Conservation (phyloP, 352 stramenopile species). For the Globisporangium camurandrum region DNA sequence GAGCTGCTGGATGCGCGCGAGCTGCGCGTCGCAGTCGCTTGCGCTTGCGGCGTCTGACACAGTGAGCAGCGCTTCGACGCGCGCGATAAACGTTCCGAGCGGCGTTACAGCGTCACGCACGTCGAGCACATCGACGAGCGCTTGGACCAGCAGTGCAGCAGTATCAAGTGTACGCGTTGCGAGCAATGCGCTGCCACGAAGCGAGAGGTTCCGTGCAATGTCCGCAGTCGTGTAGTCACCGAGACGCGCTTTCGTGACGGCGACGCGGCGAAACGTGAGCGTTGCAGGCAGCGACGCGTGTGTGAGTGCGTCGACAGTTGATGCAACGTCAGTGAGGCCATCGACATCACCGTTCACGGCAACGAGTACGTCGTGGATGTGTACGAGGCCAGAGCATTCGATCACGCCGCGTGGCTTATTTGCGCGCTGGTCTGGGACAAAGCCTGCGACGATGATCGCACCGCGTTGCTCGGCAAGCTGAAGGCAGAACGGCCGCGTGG, state of each 20-base stretch:
- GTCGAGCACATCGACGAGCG: slow-evolving; percentile 41
- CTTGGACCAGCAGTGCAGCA: slow-evolving; percentile 43
- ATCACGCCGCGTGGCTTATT: slow-evolving; percentile 20
- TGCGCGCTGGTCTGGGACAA: slow-evolving; percentile 21
- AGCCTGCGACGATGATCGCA: slow-evolving; percentile 41
- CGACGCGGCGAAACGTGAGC: slow-evolving; percentile 47
- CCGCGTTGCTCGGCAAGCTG: slow-evolving; percentile 30
- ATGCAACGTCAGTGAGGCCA: slow-evolving; percentile 34
- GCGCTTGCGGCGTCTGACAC: background rate
- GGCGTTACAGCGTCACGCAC: slow-evolving; percentile 27
- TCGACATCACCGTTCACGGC: slow-evolving; percentile 45
- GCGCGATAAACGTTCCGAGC: slow-evolving; percentile 37
- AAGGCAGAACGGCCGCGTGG: slow-evolving; percentile 38
- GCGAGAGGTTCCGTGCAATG: slow-evolving; percentile 41
- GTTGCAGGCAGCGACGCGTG: slow-evolving; percentile 31
- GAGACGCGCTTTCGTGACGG: slow-evolving; percentile 32
- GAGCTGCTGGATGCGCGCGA: slow-evolving; percentile 38
- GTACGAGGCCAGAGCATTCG: slow-evolving; percentile 33
- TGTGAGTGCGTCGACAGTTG: slow-evolving; percentile 25
- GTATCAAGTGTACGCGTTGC: slow-evolving; percentile 25
- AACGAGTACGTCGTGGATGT: slow-evolving; percentile 51
- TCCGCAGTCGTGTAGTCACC: slow-evolving; percentile 53
- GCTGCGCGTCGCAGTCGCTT: slow-evolving; percentile 13
- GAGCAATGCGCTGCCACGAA: slow-evolving; percentile 32
- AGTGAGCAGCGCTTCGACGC: slow-evolving; percentile 39